Base-by-base conservation (phyloP, 169 alveolate species). In the Plasmodium relictum region DNA sequence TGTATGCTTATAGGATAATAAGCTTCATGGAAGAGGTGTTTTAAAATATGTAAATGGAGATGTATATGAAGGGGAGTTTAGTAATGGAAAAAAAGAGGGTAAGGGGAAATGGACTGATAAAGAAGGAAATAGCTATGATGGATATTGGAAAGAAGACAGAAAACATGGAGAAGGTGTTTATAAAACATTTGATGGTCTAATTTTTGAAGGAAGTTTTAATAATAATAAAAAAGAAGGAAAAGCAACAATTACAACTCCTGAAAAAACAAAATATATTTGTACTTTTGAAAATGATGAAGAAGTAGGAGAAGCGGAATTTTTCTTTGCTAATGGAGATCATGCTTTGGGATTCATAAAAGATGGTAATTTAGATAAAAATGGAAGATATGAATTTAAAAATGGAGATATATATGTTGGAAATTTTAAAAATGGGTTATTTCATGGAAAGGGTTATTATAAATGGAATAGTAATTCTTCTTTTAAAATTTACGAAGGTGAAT, bases 81-180 rank as follows among this genome's bases (percentile, higher is more conserved):
- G 93, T 66, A 96, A 96, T 56, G 98, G 97, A 3, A 93, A 94
- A 88, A 96, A 96, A 88, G 95, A 95, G 50, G 98, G 99, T 2
- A 94, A 94, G 88, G 99, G 99, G 48, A 98, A 97, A 31, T 93
- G 96, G 83, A 94, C 95, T 2, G 97, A 96, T 92, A 92, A 95
- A 73, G 97, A 96, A 89, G 99, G 99, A 3, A 99, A 98, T 78
- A 94, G 92, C 62, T 98, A 95, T 91, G 98, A 97, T 90, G 99
- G 99, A 3, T 92, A 93, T 62, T 98, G 98, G 98, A 95, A 93
- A 56, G 95, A 94, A 54, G 99, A 97, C 88, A 92, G 92, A 94
- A 96, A 96, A 83, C 98, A 97, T 94, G 99, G 99, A 2, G 95
- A 98, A 92, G 99, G 99, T 18, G 92, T 97, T 50, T 96, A 96